phyloP scores from a whole-genome alignment of 371 early-diverging fungal species.

The Mortierella sp. region DNA sequence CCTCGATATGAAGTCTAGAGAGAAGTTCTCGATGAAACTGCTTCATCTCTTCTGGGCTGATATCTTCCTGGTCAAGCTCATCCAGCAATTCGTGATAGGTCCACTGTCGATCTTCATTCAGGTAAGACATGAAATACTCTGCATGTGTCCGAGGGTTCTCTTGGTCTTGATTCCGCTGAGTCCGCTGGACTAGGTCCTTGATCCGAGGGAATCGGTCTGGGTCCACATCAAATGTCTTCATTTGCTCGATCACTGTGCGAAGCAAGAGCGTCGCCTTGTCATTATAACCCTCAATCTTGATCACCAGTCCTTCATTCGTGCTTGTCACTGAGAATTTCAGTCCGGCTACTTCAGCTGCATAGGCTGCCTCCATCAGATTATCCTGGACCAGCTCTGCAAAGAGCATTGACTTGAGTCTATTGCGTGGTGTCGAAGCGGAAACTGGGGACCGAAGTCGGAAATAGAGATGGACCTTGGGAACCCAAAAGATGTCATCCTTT shows the following conservation, averaged over 20 bases:
- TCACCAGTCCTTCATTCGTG: conserved; percentile 67
- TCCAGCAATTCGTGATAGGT: conserved; percentile 78
- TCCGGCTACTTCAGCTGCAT: conserved; percentile 90
- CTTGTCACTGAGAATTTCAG: conserved; percentile 73
- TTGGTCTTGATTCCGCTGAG: conserved; percentile 64
- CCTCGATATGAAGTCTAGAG: conserved; percentile 66
- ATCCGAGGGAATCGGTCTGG: conserved; percentile 73
- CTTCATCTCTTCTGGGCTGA: conserved; percentile 68
- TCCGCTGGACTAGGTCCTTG: conserved; percentile 63
- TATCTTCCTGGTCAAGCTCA: conserved; percentile 38
- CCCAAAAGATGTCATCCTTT: conserved; percentile 90
- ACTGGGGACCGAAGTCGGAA: conserved; percentile 11
- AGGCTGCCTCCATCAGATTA: conserved; percentile 79
- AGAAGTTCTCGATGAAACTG: conserved; percentile 19
- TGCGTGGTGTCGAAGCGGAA: conserved; percentile 39
- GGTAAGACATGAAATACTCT: conserved; percentile 68
- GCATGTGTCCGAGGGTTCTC: conserved; percentile 80
- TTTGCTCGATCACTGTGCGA: conserved; percentile 69
- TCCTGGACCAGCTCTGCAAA: conserved; percentile 82
- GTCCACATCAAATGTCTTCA: conserved; percentile 71
- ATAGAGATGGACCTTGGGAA: conserved; percentile 69
- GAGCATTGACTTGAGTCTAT: conserved; percentile 61
- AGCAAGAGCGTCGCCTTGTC: conserved; percentile 82
- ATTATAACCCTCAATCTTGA: conserved; percentile 82
- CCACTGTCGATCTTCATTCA: conserved; percentile 85